phyloP scores from a whole-genome alignment of 345 rosid genomes.

The Turnera subulata region DNA sequence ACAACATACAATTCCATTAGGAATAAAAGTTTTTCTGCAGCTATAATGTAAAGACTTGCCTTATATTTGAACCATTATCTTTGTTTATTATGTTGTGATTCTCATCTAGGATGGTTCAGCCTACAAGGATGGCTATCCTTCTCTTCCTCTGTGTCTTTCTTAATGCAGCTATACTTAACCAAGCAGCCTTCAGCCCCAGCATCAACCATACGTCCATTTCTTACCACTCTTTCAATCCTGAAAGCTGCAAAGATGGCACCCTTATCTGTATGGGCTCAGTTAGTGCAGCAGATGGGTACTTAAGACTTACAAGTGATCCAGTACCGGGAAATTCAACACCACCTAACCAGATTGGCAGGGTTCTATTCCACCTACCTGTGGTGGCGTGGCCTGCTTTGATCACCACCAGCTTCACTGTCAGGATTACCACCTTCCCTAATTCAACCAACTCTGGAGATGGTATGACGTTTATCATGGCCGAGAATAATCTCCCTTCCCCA shows the following conservation, averaged over 20 bases:
- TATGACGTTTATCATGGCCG: conserved; percentile 31
- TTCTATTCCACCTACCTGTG: conserved; percentile 24
- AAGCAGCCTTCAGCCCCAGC: conserved; percentile 10
- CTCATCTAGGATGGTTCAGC: too few relatives aligned
- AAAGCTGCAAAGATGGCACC: conserved; percentile 18
- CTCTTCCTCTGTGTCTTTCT: conserved; percentile 16
- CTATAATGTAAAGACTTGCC: too few relatives aligned
- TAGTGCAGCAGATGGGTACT: conserved; percentile 15
- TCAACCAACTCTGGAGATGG: conserved; percentile 25
- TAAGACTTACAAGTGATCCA: conserved; percentile 27
- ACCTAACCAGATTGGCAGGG: conserved; percentile 22
- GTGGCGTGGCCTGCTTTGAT: conserved; percentile 35
- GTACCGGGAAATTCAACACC: conserved; percentile 9
- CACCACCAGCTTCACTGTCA: conserved; percentile 33
- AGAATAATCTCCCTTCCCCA: conserved; percentile 22
- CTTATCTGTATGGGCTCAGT: conserved; percentile 33
- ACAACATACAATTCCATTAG: too few relatives aligned
- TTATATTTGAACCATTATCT: too few relatives aligned
- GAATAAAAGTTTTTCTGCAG: too few relatives aligned
- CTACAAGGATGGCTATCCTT: conserved; percentile 16
- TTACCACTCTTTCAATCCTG: conserved; percentile 18
- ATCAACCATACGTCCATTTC: conserved; percentile 6
- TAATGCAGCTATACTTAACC: not conserved
- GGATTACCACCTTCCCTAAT: conserved; percentile 23
- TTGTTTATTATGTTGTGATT: too few relatives aligned